These are phyloP conservation scores for Cystofilobasidium ferigula DNA, from an alignment of 768 basidiomycete genomes.

Conservation along the genomic window DNA sequence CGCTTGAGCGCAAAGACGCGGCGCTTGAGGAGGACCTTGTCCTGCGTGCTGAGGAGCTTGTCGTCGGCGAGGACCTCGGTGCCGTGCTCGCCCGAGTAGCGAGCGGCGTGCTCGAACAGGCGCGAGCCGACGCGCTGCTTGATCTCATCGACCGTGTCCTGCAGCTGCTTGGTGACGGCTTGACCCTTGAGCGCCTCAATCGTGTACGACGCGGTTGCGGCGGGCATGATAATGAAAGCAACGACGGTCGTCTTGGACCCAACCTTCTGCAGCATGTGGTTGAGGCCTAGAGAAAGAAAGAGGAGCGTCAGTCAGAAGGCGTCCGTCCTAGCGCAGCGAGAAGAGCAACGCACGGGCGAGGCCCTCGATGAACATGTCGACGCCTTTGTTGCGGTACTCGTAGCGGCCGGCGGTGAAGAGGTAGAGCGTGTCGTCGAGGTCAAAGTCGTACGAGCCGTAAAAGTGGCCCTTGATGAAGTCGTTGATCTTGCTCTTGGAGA, in stretches of 20 bases:
- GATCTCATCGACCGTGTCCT: conserved; percentile 90
- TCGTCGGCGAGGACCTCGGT: conserved; percentile 59
- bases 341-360: conserved; percentile 59
- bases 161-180: conserved; percentile 91
- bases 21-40: conserved; percentile 86
- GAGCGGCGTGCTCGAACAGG: conserved; percentile 85
- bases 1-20: conserved; percentile 93
- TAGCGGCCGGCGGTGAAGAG: conserved; percentile 99
- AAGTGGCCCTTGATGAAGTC: conserved; percentile 97
- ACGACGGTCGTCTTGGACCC: conserved; percentile 75
- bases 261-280: conserved; percentile 51
- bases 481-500: conserved; percentile 92
- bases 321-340: conserved; percentile 9
- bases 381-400: conserved; percentile 98
- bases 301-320: conserved; percentile 10
- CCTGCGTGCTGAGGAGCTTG: conserved; percentile 73
- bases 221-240: conserved; percentile 99
- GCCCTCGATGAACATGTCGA: conserved; percentile 98
- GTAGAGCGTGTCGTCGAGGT: conserved; percentile 63
- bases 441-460: conserved; percentile 94
- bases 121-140: conserved; percentile 84
- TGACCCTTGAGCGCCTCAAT: conserved; percentile 95
- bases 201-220: conserved; percentile 88
- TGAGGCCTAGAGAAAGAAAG: conserved; percentile 42
- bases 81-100: conserved; percentile 76